These are phyloP conservation scores for Sclerotinia minor DNA, from an alignment of 2,329 filamentous ascomycete genomes.

Conservation along the genomic window DNA sequence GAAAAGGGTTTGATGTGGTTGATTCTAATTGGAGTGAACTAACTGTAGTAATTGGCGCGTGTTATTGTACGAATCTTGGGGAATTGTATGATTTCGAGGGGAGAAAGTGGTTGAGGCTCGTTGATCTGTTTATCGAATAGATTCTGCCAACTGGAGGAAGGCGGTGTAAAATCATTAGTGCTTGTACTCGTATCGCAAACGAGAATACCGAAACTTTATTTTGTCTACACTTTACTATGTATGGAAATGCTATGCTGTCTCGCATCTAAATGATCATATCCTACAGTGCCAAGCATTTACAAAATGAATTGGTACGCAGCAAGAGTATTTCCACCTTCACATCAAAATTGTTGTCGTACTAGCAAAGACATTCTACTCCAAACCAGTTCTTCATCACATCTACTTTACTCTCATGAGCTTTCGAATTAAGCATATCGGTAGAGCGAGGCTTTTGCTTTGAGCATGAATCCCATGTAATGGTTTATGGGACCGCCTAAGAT, in stretches of 20 bases:
- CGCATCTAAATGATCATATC: not conserved
- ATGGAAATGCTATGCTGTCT: no score
- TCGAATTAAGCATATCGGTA: not conserved
- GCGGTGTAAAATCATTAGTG: not conserved
- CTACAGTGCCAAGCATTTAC: no score
- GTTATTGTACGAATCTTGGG: not conserved
- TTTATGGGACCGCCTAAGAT: not conserved
- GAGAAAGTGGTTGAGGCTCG: constrained; percentile 1
- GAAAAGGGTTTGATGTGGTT: not conserved
- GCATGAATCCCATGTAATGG: not conserved
- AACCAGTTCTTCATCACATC: no score
- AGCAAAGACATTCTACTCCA: not conserved
- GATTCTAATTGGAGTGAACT: not conserved
- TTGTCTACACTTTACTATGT: not conserved
- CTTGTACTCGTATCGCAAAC: not conserved
- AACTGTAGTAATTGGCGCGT: not conserved
- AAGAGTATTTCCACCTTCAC: not conserved
- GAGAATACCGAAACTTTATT: not conserved
- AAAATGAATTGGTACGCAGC: not conserved
- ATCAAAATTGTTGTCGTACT: no score
- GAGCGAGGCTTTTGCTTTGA: no score
- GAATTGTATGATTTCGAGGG: constrained; percentile 12
- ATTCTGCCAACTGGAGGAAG: not conserved
- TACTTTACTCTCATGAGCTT: not conserved
- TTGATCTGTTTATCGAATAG: constrained; percentile 10